Conservation (phyloP, 371 early-diverging fungal species). For the Mortierella sp. region DNA sequence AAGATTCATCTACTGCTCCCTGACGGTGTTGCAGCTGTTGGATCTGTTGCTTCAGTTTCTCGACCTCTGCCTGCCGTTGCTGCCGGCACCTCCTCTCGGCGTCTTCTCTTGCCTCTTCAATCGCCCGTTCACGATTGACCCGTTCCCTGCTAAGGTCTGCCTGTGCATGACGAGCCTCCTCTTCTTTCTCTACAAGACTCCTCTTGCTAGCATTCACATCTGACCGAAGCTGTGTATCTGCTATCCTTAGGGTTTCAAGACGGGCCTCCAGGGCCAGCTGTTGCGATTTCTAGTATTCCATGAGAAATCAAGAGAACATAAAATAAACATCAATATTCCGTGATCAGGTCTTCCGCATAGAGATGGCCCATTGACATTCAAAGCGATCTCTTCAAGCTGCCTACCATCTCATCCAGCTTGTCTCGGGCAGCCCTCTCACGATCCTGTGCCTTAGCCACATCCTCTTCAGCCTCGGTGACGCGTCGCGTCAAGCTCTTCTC, state of each 20-base stretch:
- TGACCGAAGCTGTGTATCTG: conserved; percentile 46
- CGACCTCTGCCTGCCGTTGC: conserved; percentile 58
- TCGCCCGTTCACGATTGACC: conserved; percentile 47
- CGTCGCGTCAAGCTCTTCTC: conserved; percentile 59
- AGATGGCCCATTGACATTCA: too few species aligned
- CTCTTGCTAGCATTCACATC: conserved; percentile 30
- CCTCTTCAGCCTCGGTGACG: conserved; percentile 42
- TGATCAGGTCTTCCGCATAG: too few species aligned
- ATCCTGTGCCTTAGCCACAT: conserved; percentile 33
- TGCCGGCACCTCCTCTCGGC: conserved; percentile 56
- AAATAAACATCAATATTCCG: neutral
- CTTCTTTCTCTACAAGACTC: conserved; percentile 31
- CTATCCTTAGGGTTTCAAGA: conserved; percentile 32
- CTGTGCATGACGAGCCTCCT: conserved; percentile 27
- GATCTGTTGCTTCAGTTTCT: conserved; percentile 37
- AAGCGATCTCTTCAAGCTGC: too few species aligned
- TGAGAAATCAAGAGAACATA: neutral
- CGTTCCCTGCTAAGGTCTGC: conserved; percentile 44
- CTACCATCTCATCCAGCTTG: conserved; percentile 38
- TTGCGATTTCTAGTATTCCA: conserved; percentile 32
- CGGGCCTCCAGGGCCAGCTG: conserved; percentile 24
- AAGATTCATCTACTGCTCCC: neutral
- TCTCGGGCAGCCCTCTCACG: conserved; percentile 29
- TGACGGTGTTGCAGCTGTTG: conserved; percentile 37
- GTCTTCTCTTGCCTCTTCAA: conserved; percentile 53